Conservation (phyloP, 495 filamentous ascomycete species). For the Aspergillus incahuasiensis region DNA sequence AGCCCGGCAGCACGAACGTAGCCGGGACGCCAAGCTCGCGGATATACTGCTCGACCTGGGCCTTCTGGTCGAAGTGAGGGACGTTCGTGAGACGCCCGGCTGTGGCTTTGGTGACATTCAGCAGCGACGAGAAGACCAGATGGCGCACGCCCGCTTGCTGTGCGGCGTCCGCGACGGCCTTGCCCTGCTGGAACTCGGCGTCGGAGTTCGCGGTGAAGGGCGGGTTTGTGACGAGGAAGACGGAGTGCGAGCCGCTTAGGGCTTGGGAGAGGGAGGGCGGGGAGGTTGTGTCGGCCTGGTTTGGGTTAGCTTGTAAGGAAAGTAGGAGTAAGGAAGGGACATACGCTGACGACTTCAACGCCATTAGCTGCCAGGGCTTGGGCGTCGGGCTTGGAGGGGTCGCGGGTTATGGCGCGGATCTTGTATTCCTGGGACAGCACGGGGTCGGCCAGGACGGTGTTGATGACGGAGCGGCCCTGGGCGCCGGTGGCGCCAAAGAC, state of each 20-base stretch:
- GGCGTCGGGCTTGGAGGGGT: slow-evolving; percentile 31
- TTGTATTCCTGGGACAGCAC: slow-evolving; percentile 39
- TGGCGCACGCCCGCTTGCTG: slow-evolving; percentile 22
- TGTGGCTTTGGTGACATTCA: slow-evolving; percentile 28
- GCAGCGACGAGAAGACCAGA: slow-evolving; percentile 27
- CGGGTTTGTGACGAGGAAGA: slow-evolving; percentile 25
- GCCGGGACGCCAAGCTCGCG: slow-evolving; percentile 42
- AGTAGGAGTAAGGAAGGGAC: background rate
- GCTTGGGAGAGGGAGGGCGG: slow-evolving; percentile 37
- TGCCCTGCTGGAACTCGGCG: slow-evolving; percentile 50
- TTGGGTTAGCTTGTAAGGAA: background rate
- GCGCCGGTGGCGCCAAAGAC: slow-evolving; percentile 29
- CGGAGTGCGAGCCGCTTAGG: slow-evolving; percentile 34
- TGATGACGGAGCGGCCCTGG: slow-evolving; percentile 56
- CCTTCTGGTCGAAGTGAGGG: slow-evolving; percentile 60
- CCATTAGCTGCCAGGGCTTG: slow-evolving; percentile 14
- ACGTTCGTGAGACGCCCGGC: slow-evolving; percentile 39
- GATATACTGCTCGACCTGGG: slow-evolving; percentile 55
- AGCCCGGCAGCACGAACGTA: slow-evolving; percentile 55
- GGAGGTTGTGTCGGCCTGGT: slow-evolving; percentile 47
- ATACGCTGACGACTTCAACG: slow-evolving; percentile 2
- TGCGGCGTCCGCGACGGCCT: slow-evolving; percentile 51
- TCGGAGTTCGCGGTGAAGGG: slow-evolving; percentile 17
- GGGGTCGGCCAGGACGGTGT: slow-evolving; percentile 42
- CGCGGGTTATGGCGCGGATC: slow-evolving; percentile 53